These are phyloP conservation scores for Hypoxylon crocopeplum DNA, from an alignment of 495 filamentous ascomycete species.

Conservation along the genomic window DNA sequence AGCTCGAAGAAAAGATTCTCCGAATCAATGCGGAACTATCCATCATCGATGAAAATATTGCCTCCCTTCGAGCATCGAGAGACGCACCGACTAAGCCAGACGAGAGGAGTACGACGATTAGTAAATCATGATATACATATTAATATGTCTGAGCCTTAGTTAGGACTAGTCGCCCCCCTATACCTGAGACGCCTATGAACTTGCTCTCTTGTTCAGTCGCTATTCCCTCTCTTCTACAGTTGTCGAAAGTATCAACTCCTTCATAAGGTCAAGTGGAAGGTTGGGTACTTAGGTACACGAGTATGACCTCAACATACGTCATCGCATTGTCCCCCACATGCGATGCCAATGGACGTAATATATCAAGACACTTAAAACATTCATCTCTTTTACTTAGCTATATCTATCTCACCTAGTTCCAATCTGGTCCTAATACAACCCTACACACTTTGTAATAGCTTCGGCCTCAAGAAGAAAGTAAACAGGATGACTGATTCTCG, in stretches of 20 bases:
- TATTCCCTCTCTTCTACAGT: no score
- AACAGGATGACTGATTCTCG: constrained; percentile 34
- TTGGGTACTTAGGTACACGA: background rate
- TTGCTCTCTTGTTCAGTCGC: no score
- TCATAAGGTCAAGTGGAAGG: no score
- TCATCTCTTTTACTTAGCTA: background rate
- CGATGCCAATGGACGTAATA: background rate
- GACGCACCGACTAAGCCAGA: constrained; percentile 4
- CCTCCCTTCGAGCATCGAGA: constrained; percentile 53
- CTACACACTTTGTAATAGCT: constrained; percentile 3
- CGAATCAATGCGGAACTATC: constrained; percentile 85
- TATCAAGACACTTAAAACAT: background rate
- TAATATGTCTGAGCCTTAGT: no score
- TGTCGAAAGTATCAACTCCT: no score
- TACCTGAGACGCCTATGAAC: no score
- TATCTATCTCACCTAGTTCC: no score
- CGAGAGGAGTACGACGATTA: background rate
- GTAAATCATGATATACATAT: background rate
- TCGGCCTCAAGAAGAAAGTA: background rate
- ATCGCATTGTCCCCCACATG: constrained; percentile 18
- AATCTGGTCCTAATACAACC: background rate
- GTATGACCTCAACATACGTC: constrained; percentile 39
- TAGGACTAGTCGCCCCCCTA: no score
- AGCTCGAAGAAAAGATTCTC: constrained; percentile 78
- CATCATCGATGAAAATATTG: constrained; percentile 83